Evolutionary conservation across 495 filamentous ascomycete species (phyloP).

Genomic region (Penicillium coprophilum): DNA sequence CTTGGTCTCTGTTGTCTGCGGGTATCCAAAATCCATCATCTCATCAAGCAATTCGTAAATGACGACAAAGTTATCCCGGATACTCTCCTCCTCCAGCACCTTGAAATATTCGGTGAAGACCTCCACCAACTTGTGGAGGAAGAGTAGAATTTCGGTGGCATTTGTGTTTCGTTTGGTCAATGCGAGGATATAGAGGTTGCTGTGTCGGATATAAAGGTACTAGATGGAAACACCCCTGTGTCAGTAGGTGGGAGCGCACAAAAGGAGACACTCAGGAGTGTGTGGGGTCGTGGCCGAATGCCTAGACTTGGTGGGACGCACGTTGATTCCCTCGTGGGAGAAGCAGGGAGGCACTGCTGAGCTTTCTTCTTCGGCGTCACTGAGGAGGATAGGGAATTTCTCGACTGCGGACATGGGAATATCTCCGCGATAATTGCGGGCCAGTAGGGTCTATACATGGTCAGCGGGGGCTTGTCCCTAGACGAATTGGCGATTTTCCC

Average conservation of each 20-base stretch:
- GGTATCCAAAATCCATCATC: constrained; percentile 99
- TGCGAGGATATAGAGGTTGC: constrained; percentile 98
- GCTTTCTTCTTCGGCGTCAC: constrained; percentile 98
- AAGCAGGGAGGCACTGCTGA: constrained; percentile 98
- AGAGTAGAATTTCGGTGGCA: constrained; percentile 96
- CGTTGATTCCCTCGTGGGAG: constrained; percentile 98
- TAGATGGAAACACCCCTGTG: constrained; percentile 34
- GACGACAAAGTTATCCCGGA: constrained; percentile 98
- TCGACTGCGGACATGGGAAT: constrained; percentile 99
- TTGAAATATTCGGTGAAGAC: constrained; percentile 99
- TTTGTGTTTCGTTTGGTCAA: constrained; percentile 98
- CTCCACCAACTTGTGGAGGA: constrained; percentile 97
- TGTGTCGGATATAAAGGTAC: constrained; percentile 99
- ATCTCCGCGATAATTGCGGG: constrained; percentile 97
- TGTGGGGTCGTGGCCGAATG: constrained; percentile 8
- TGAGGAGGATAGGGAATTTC: constrained; percentile 94
- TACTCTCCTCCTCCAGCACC: constrained; percentile 97
- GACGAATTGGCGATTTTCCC: constrained; percentile 11
- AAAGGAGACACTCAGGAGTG: constrained; percentile 23
- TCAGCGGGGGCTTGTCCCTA: constrained; percentile 29
- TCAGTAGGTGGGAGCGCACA: constrained; percentile 17
- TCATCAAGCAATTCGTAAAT: constrained; percentile 99
- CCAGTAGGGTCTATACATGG: constrained; percentile 78
- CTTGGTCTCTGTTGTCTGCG: constrained; percentile 98
- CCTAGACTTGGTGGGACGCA: constrained; percentile 43